Evolutionary conservation across 768 basidiomycete genomes (phyloP), one percentile per base, ranked within the genome.

Genomic region (Stropharia rugosoannulata): DNA sequence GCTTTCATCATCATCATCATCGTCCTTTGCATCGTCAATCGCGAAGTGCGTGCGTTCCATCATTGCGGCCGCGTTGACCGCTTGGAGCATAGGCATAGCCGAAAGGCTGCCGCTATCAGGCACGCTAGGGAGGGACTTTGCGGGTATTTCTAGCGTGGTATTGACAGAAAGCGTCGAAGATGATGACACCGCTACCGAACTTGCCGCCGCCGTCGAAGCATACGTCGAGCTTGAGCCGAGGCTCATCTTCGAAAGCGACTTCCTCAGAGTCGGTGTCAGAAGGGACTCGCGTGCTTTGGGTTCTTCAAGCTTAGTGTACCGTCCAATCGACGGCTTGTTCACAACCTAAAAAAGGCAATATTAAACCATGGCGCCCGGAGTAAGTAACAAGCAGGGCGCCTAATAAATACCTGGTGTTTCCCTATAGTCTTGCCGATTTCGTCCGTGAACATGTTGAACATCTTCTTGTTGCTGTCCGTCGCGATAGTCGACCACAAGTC

Each of bases 41-140:
- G 93, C 93, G 68, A 99, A 99, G 60, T 89, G 88, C 22, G 93
- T 94, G 41, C 96, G 79, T 68, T 96, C 91, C 88, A 95, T 88
- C 44, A 93, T 77, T 29, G 91, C 90, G 32, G 91, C 91, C 35
- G 88, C 88, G 59, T 84, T 89, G 49, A 88, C 90, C 0, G 86
- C 87, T 63, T 87, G 79, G 46, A 92, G 76, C 75, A 89, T 81
- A 5, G 87, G 80, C 67, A 85, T 75, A 18, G 86, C 80, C 22
- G 84, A 80, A 42, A 81, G 75, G 25, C 69, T 69, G 12, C 71
- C 75, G 40, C 67, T 74, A 48, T 75, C 74, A 1, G 77, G 76
- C 2, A 73, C 60, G 56, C 60, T 43, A 36, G 67, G 50, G 49
- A 69, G 48, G n/a, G 58, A 59, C 66, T 72, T 74, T 41, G 25